Conservation (phyloP, 202 grass and related monocot species). For the Sporobolus alterniflorus region DNA sequence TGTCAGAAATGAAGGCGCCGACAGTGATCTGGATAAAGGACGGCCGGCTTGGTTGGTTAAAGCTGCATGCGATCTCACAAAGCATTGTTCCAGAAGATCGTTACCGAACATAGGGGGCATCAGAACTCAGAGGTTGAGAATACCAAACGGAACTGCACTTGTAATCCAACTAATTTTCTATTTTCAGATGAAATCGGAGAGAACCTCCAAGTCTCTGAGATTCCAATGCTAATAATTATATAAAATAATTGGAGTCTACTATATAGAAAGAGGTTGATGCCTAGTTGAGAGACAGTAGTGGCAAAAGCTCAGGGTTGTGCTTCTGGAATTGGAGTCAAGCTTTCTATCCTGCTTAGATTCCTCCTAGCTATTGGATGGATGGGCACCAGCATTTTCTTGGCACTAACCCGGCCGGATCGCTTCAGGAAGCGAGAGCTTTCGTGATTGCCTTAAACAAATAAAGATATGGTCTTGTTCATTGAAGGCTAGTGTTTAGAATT, state of each 20-base stretch:
- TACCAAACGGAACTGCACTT: background rate
- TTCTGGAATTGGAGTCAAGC: constrained; percentile 6
- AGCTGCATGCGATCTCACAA: background rate
- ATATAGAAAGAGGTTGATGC: background rate
- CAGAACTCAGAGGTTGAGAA: background rate
- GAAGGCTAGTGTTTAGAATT: background rate
- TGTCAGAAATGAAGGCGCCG: background rate
- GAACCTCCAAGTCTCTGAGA: background rate
- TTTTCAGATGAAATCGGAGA: constrained; percentile 3
- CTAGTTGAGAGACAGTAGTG: constrained; percentile 19
- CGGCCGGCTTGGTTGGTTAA: background rate
- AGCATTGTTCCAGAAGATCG: constrained; percentile 7
- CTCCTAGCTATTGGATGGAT: constrained; percentile 1
- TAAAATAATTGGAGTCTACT: background rate
- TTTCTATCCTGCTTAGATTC: constrained; percentile 12
- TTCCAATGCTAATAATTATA: background rate
- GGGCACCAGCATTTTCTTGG: background rate
- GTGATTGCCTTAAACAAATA: constrained; percentile 28
- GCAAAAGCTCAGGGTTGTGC: background rate
- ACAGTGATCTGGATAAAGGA: background rate
- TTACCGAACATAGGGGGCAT: constrained; percentile 21
- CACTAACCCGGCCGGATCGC: constrained; percentile 1
- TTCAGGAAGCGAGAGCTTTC: background rate
- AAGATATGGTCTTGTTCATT: constrained; percentile 22
- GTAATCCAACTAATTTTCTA: background rate